Conservation (phyloP, 192 early-diverging fungal genomes). For the Backusella luteola region DNA sequence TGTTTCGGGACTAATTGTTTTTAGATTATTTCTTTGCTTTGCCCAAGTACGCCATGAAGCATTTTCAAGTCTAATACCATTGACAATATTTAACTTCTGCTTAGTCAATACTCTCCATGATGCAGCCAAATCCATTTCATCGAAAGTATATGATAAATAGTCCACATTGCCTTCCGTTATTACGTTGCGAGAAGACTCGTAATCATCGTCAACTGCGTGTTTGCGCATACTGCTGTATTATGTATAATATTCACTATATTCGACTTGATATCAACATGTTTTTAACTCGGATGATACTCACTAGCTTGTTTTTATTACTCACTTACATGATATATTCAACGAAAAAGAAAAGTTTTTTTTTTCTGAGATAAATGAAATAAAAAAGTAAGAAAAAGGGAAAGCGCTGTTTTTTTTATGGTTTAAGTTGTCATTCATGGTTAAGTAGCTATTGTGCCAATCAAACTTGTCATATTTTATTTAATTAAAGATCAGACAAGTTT, state of each 20-base stretch:
- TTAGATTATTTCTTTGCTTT: slow-evolving; percentile 55
- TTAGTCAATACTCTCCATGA: slow-evolving; percentile 65
- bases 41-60: slow-evolving; percentile 69
- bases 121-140: slow-evolving; percentile 60
- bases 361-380: background rate
- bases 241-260: background rate
- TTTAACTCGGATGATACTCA: background rate
- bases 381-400: background rate
- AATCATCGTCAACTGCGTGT: slow-evolving; percentile 26
- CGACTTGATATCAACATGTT: background rate
- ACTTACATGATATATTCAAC: background rate
- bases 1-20: slow-evolving; percentile 47
- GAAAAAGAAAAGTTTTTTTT: background rate
- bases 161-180: slow-evolving; percentile 51
- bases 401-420: background rate
- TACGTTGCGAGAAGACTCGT: slow-evolving; percentile 9
- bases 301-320: too few relatives aligned
- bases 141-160: slow-evolving; percentile 58
- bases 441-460: slow-evolving; percentile 1
- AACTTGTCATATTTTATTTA: background rate
- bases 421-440: background rate
- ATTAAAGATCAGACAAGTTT: background rate
- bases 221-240: background rate
- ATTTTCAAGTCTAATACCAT: slow-evolving; percentile 65
- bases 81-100: slow-evolving; percentile 56